These are phyloP conservation scores for Candida quercuum DNA, from an alignment of 805 yeast species.

Conservation along the genomic window DNA sequence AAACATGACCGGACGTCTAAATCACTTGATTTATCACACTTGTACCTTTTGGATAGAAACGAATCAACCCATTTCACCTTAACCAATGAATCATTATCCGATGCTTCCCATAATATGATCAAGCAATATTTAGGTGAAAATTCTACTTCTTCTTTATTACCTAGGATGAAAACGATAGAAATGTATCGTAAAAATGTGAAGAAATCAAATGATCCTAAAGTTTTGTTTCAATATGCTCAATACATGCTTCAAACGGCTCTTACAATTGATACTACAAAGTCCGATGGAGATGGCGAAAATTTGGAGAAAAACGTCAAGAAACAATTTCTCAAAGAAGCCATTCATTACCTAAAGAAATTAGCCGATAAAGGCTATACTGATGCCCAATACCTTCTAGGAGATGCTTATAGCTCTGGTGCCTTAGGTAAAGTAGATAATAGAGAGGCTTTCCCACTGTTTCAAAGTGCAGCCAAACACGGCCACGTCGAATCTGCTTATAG, in stretches of 20 bases:
- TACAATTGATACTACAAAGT: constrained; percentile 34
- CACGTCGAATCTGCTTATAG: constrained; percentile 90
- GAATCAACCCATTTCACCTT: constrained; percentile 31
- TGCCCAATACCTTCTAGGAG: constrained; percentile 91
- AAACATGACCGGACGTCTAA: constrained; percentile 24
- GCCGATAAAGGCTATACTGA: constrained; percentile 80
- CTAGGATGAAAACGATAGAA: constrained; percentile 80
- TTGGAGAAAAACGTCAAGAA: constrained; percentile 38
- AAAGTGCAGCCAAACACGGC: constrained; percentile 88
- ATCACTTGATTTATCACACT: constrained; percentile 37
- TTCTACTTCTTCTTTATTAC: constrained; percentile 45
- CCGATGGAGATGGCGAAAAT: constrained; percentile 15
- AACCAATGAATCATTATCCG: constrained; percentile 39
- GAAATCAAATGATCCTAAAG: constrained; percentile 77
- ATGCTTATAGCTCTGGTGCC: constrained; percentile 80
- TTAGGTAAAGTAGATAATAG: constrained; percentile 73
- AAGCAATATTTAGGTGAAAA: constrained; percentile 50
- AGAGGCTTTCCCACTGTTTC: constrained; percentile 74
- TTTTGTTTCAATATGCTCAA: constrained; percentile 88
- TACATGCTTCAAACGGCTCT: constrained; percentile 84
- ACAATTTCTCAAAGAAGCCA: constrained; percentile 73
- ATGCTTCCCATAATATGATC: constrained; percentile 46
- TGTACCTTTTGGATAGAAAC: constrained; percentile 29
- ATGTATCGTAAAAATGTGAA: constrained; percentile 82
- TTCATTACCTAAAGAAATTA: constrained; percentile 59